Evolutionary conservation across 257 asterid species (phyloP), one percentile per base, ranked within the genome.

Genomic region (Henckelia pumila): DNA sequence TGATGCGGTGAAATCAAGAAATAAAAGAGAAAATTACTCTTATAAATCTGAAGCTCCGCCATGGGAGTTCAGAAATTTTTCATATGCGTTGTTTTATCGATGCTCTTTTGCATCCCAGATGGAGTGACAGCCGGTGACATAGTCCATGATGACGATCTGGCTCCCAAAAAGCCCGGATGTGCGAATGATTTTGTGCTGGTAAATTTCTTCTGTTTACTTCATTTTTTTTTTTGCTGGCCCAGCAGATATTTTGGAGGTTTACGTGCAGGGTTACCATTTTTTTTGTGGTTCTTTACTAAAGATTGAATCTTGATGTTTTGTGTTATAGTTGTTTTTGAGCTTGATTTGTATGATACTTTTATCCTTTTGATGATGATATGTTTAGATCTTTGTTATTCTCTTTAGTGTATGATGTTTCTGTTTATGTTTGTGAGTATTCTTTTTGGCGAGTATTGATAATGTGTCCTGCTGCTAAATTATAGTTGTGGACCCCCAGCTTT

Each of bases 121-220:
- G 35, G 35, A 74, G 94, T 85, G 47, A 73, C 71, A 8, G 95
- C 88, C 22, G 90, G 95, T 65, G 98, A 92, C 75, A 92, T 89
- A 70, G 94, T 92, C 75, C 95, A 92, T 50, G 78, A 79, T 29
- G 71, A 66, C 61, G 62, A 79, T 40, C 64, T 60, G 13, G 75
- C 79, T 22, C 98, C 98, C 23, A 85, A 87, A 59, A 89, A 88
- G 72, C 98, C 98, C 55, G 98, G 98, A 22, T 92, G 98, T 58
- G 92, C 82, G 73, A 92, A 92, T 71, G 87, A 84, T 71, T 92
- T 89, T 70, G 88, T 92, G 63, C 83, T 89, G 95, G 98, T 91
- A 85, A 75, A 6, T 64, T 60, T 47, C 56, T 14, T 11, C 26
- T 59, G 61, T 50, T 40, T 50, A 30, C 63, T 80, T 21, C 22